phyloP scores from a whole-genome alignment of 306 rosid species.

The Cucurbita ficifolia region DNA sequence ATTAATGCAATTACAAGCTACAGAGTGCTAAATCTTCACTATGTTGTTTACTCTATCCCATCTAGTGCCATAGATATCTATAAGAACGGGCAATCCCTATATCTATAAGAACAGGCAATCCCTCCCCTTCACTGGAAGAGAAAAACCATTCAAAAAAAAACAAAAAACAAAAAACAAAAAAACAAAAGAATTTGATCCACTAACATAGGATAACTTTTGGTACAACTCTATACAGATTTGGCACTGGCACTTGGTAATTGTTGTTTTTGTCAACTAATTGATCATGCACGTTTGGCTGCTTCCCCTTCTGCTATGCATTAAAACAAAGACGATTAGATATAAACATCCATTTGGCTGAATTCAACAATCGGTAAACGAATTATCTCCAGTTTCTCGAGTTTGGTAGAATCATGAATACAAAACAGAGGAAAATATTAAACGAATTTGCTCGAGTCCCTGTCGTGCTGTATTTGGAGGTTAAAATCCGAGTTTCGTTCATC shows the following conservation, averaged over 20 bases:
- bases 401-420: background rate
- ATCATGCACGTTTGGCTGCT: background rate
- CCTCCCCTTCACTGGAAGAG: background rate
- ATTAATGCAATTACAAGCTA: background rate
- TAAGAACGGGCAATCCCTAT: background rate
- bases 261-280: background rate
- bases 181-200: background rate
- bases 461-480: background rate
- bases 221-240: background rate
- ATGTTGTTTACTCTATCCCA: background rate
- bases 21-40: constrained; percentile 3
- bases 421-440: background rate
- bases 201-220: background rate
- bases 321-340: constrained; percentile 1
- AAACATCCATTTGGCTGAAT: background rate
- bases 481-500: background rate
- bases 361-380: background rate
- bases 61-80: background rate
- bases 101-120: background rate
- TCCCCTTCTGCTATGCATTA: constrained; percentile 2
- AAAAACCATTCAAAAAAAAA: background rate
- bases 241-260: background rate
- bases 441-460: background rate
- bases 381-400: background rate
- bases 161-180: background rate